phyloP scores from a whole-genome alignment of 2,329 filamentous ascomycete species.

The Didymosphaeria variabile region DNA sequence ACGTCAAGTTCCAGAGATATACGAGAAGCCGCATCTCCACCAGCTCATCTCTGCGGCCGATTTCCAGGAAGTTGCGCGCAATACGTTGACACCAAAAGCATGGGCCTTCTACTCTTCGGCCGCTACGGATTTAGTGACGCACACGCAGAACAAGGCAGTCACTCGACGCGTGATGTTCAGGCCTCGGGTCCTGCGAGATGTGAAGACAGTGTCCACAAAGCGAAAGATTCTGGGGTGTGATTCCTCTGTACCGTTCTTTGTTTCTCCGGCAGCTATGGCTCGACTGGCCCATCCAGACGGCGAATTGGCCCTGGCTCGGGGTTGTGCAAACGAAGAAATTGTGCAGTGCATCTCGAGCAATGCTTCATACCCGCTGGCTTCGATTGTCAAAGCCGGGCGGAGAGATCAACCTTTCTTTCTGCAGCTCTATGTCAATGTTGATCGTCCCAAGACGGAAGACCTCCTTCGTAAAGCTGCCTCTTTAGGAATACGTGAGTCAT shows the following conservation, averaged over 20 bases:
- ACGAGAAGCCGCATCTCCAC: conserved; percentile 47
- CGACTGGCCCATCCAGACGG: conserved; percentile 40
- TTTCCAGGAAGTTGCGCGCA: conserved; percentile 53
- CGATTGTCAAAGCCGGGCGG: conserved; percentile 28
- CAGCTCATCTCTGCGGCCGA: conserved; percentile 52
- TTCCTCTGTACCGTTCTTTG: conserved; percentile 37
- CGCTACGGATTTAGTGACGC: conserved; percentile 60
- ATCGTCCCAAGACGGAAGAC: conserved; percentile 22
- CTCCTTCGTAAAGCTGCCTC: conserved; percentile 13
- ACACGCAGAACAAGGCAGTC: conserved; percentile 52
- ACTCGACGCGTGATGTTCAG: conserved; percentile 59
- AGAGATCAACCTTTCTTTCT: conserved; percentile 30
- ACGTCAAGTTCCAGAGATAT: conserved; percentile 2
- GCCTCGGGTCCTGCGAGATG: conserved; percentile 56
- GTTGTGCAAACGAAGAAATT: conserved; percentile 34
- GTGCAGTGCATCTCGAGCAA: conserved; percentile 42
- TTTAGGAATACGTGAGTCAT: background rate
- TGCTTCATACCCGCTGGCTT: conserved; percentile 33
- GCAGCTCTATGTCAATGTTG: conserved; percentile 39
- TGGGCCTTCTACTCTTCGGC: conserved; percentile 61
- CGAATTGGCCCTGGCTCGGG: conserved; percentile 39
- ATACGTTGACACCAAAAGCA: conserved; percentile 49
- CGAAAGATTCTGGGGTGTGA: conserved; percentile 31
- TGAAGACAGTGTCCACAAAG: conserved; percentile 32
- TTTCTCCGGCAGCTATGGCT: conserved; percentile 42